Conservation (phyloP, 164 flowering plant species). For the Vitis labrusca region DNA sequence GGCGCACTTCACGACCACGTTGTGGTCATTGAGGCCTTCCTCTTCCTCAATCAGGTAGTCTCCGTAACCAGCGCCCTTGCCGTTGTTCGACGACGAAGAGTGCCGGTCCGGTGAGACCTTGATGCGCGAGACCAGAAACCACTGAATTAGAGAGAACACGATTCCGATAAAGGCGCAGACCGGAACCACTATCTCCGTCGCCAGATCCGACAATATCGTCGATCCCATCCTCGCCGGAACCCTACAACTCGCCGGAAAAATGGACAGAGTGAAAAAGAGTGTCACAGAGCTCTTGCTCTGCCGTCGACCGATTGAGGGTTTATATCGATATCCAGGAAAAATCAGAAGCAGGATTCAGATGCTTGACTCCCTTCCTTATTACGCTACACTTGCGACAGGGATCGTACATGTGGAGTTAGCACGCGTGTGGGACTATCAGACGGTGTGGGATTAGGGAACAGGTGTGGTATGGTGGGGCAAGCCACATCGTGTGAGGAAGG, state of each 20-base stretch:
- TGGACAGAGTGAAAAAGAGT: background rate
- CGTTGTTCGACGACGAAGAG: constrained; percentile 18
- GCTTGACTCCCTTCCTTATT: too few species aligned
- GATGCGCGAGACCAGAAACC: constrained; percentile 66
- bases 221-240: constrained; percentile 19
- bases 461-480: background rate
- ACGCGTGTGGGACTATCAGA: background rate
- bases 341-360: too few species aligned
- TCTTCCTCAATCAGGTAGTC: constrained; percentile 77
- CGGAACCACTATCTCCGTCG: constrained; percentile 69
- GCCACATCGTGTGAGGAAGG: background rate
- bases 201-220: constrained; percentile 49
- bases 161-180: constrained; percentile 73
- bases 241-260: constrained; percentile 2
- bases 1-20: constrained; percentile 67
- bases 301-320: too few species aligned
- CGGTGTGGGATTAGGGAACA: background rate
- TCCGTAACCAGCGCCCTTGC: constrained; percentile 48
- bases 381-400: too few species aligned
- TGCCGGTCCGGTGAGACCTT: constrained; percentile 50
- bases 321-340: too few species aligned
- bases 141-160: constrained; percentile 65
- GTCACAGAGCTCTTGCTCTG: background rate
- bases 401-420: background rate
- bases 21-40: constrained; percentile 69